These are phyloP conservation scores for Cicer yamashitae DNA, from an alignment of 306 rosid species.

Conservation along the genomic window DNA sequence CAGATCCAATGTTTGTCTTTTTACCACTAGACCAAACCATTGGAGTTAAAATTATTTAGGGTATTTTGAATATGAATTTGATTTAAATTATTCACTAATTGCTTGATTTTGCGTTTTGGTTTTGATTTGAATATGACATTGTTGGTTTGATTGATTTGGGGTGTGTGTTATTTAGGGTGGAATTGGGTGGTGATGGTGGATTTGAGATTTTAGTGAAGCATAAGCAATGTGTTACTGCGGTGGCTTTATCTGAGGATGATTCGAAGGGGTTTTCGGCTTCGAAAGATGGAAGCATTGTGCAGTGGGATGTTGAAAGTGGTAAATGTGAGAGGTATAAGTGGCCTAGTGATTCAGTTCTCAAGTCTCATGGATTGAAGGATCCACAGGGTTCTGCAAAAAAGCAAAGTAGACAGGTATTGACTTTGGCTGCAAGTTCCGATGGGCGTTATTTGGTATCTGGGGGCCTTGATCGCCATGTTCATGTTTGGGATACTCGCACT, in stretches of 20 bases:
- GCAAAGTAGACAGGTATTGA: conserved; percentile 71
- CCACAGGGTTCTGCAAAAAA: conserved; percentile 76
- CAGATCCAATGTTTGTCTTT: too few species aligned
- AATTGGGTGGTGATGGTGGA: conserved; percentile 64
- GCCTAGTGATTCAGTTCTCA: conserved; percentile 73
- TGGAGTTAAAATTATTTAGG: too few species aligned
- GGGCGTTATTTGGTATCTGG: conserved; percentile 90
- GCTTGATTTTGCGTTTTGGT: background rate
- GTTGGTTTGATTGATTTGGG: conserved; percentile 5
- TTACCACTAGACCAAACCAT: too few species aligned
- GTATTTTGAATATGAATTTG: conserved; percentile 34
- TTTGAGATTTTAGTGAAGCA: conserved; percentile 76
- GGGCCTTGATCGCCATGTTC: conserved; percentile 94
- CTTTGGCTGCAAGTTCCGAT: conserved; percentile 89
- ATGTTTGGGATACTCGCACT: conserved; percentile 94
- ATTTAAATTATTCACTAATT: background rate
- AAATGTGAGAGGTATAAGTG: conserved; percentile 76
- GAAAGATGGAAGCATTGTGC: conserved; percentile 83
- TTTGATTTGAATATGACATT: background rate
- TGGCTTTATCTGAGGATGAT: conserved; percentile 84
- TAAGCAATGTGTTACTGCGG: conserved; percentile 75
- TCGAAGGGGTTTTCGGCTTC: conserved; percentile 90
- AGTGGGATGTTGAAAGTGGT: conserved; percentile 90
- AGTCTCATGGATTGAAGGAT: conserved; percentile 80
- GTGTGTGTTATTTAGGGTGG: conserved; percentile 59